These are phyloP conservation scores for Cyberlindnera mycetangii DNA, from an alignment of 805 yeast genomes.

Conservation along the genomic window DNA sequence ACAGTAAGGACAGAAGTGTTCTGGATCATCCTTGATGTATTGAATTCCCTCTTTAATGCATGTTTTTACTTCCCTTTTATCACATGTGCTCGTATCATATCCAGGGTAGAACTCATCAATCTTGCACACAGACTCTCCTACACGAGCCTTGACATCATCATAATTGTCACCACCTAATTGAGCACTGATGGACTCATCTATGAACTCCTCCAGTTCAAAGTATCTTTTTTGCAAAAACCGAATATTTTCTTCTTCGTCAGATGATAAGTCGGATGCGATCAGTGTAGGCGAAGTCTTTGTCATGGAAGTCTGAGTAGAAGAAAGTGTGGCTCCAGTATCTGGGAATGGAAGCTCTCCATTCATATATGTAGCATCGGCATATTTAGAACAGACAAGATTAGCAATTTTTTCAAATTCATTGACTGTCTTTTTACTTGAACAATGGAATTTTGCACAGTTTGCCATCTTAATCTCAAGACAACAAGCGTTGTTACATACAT, in stretches of 20 bases:
- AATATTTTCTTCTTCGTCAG: not conserved
- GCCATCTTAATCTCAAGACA: constrained; percentile 27
- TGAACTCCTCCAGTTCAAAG: not conserved
- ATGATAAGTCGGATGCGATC: not conserved
- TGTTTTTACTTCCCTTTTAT: constrained; percentile 18
- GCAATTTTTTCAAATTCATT: constrained; percentile 19
- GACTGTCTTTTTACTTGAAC: constrained; percentile 18
- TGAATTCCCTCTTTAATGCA: constrained; percentile 26
- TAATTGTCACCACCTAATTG: constrained; percentile 25
- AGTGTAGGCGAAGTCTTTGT: not conserved
- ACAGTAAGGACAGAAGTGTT: constrained; percentile 27
- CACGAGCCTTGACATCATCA: constrained; percentile 24
- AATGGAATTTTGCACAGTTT: constrained; percentile 23
- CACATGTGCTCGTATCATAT: constrained; percentile 22
- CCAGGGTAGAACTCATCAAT: constrained; percentile 23
- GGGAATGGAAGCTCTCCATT: constrained; percentile 17
- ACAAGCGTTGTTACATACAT: constrained; percentile 26
- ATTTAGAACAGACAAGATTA: constrained; percentile 22
- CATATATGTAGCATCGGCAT: constrained; percentile 24
- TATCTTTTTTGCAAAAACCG: not conserved
- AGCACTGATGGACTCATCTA: not conserved
- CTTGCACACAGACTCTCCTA: constrained; percentile 20
- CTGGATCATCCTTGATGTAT: constrained; percentile 21
- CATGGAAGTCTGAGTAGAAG: not conserved
- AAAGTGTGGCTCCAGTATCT: not conserved